Evolutionary conservation across 2,329 filamentous ascomycete genomes (phyloP), one percentile per base, ranked within the genome.

Genomic region (Monilinia laxa): DNA sequence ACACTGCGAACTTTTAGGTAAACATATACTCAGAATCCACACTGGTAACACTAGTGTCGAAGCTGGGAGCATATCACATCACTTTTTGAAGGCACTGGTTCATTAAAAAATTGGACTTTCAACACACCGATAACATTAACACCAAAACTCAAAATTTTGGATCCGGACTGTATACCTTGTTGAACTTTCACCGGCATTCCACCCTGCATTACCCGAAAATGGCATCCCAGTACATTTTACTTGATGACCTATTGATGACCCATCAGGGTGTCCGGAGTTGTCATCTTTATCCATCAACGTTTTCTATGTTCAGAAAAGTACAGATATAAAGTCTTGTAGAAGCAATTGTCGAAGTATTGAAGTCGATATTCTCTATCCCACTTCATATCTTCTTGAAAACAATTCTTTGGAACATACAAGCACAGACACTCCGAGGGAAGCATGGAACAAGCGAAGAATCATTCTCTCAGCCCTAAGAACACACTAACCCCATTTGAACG

Each of bases 281-380:
- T 25, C 53, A 18, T 58, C 23, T 16, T 28, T 58, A n/a, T 65
- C 53, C 16, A 63, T 71, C 5, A 72, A 71, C 57, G n/a, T 73
- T 59, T 70, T 72, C 40, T 72, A 68, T 45, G 25, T 10, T n/a
- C 52, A 58, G 38, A 59, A 31, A 14, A n/a, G 23, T 28, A 38
- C 11, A 49, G 25, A 52, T 59, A 65, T 65, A 65, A 65, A 58
- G 31, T 28, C 67, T 25, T 69, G 69, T 53, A 69, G 62, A 57
- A 72, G 66, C 59, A 74, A 74, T 67, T 73, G 72, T 64, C 64
- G 62, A 38, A 68, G 31, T n/a, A 72, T 73, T 51, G 67, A 73
- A 40, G 66, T 73, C 4, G 25, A 60, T 14, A 53, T 72, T 40
- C 62, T 70, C 56, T 70, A 67, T 63, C 52, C 63, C 31, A 31